phyloP scores from a whole-genome alignment of 495 filamentous ascomycete genomes.

The Penicillium robsamsonii region DNA sequence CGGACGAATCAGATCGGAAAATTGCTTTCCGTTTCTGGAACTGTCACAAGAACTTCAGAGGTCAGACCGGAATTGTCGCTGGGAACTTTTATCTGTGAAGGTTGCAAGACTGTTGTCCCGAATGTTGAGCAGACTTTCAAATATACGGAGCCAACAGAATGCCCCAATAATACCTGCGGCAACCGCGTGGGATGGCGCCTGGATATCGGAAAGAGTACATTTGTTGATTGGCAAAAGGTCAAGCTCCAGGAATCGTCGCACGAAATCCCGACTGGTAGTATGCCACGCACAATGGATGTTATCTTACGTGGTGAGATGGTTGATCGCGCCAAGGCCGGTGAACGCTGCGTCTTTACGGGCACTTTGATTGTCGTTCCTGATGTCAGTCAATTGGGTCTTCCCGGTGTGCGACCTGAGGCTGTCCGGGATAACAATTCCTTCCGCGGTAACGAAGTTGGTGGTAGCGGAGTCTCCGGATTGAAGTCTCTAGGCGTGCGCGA shows the following conservation, averaged over 20 bases:
- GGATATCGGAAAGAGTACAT: constrained; percentile 95
- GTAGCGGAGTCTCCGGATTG: constrained; percentile 80
- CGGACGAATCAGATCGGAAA: constrained; percentile 90
- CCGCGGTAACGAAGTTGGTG: constrained; percentile 75
- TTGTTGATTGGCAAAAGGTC: constrained; percentile 99
- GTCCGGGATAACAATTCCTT: constrained; percentile 76
- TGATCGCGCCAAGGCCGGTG: constrained; percentile 92
- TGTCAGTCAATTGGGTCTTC: constrained; percentile 90
- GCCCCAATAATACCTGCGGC: constrained; percentile 84
- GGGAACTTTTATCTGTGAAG: constrained; percentile 90
- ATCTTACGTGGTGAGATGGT: constrained; percentile 98
- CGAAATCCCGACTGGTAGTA: constrained; percentile 97
- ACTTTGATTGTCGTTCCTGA: constrained; percentile 96
- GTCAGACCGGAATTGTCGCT: constrained; percentile 90
- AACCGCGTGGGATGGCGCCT: constrained; percentile 90
- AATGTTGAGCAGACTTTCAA: constrained; percentile 97
- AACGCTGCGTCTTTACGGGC: constrained; percentile 97
- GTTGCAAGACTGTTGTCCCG: constrained; percentile 72
- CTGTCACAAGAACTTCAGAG: constrained; percentile 94
- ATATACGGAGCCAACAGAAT: constrained; percentile 95
- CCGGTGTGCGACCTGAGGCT: constrained; percentile 81
- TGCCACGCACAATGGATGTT: constrained; percentile 97
- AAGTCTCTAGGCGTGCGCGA: constrained; percentile 93
- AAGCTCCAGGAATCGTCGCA: constrained; percentile 96
- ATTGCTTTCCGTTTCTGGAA: constrained; percentile 91